phyloP scores from a whole-genome alignment of 2,329 filamentous ascomycete species.

The Endoconidiophora polonica region DNA sequence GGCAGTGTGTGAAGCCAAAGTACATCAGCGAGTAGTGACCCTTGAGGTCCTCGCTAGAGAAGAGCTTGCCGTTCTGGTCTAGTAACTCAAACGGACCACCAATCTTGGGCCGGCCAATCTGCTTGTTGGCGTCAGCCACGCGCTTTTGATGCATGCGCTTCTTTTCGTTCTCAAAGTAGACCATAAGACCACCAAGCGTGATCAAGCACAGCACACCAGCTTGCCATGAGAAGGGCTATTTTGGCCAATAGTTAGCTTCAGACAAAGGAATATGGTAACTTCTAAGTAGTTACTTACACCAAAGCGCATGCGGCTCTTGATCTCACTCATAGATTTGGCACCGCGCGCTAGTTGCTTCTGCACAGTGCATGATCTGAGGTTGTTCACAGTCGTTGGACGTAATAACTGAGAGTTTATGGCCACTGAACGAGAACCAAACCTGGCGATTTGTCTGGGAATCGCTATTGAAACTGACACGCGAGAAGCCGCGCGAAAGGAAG shows the following conservation, averaged over 20 bases:
- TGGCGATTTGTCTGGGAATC: constrained; percentile 2
- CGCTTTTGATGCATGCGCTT: constrained; percentile 75
- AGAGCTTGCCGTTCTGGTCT: constrained; percentile 64
- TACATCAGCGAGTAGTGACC: constrained; percentile 80
- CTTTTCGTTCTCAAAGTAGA: constrained; percentile 92
- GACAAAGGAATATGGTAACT: neutral
- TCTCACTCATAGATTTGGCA: constrained; percentile 40
- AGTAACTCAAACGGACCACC: constrained; percentile 71
- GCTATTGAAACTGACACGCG: neutral
- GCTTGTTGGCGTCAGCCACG: constrained; percentile 82
- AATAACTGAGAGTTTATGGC: constrained; percentile 15
- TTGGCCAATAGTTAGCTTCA: neutral
- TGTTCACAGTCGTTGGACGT: too few relatives aligned
- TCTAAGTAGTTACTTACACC: constrained; percentile 26
- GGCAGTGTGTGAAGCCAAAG: constrained; percentile 96
- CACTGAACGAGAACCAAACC: constrained; percentile 10
- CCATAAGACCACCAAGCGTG: constrained; percentile 59
- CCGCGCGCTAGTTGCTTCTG: constrained; percentile 15
- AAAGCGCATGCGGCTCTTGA: constrained; percentile 39
- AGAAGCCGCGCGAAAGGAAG: constrained; percentile 1
- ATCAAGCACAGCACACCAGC: constrained; percentile 71
- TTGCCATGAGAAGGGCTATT: constrained; percentile 81
- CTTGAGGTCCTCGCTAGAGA: constrained; percentile 66
- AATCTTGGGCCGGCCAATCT: constrained; percentile 81
- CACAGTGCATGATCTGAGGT: neutral